A percentile compares a stretch with the other conserved stretches of the same genome.
Evolutionary conservation across 139 green algal genomes (phyloP).

Genomic region (Chlorella sorokiniana): DNA sequence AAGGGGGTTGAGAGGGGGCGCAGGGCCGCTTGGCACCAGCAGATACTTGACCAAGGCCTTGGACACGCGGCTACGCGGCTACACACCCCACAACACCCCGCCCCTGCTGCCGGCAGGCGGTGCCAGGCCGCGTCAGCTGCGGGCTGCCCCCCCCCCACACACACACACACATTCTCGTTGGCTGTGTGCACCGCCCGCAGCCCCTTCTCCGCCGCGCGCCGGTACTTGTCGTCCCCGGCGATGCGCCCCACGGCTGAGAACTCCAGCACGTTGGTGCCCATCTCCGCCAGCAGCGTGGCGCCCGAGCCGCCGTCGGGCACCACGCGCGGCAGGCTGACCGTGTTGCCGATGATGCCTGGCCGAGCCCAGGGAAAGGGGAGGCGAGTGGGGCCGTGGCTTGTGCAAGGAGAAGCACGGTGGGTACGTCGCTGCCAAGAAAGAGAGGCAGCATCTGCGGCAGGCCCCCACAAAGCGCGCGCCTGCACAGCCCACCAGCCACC

Average conservation of each 20-base stretch:
- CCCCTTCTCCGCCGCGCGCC: slow-evolving; percentile 29
- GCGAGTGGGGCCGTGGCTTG: not conserved
- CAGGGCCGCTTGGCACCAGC: not conserved
- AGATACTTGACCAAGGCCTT: too few relatives aligned
- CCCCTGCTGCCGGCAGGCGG: not conserved
- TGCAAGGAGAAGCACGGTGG: not conserved
- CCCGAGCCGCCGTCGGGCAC: not conserved
- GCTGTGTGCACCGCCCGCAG: slow-evolving; percentile 27
- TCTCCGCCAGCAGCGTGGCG: slow-evolving; percentile 41
- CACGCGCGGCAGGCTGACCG: not conserved
- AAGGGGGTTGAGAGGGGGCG: not conserved
- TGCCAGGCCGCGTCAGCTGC: not conserved
- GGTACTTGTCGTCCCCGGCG: slow-evolving; percentile 59
- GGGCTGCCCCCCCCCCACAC: too few relatives aligned
- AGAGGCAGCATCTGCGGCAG: not conserved
- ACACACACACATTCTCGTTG: slow-evolving; percentile 5
- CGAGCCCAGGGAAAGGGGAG: slow-evolving; percentile 44
- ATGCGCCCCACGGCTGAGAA: slow-evolving; percentile 68
- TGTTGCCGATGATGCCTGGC: slow-evolving; percentile 57
- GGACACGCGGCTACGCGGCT: too few relatives aligned
- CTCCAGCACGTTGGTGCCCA: slow-evolving; percentile 74
- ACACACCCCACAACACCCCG: too few relatives aligned
- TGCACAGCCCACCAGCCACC: not conserved
- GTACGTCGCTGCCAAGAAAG: not conserved
- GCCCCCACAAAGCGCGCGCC: not conserved